Conservation (phyloP, 768 basidiomycete species). For the Pulveroboletus sp. region DNA sequence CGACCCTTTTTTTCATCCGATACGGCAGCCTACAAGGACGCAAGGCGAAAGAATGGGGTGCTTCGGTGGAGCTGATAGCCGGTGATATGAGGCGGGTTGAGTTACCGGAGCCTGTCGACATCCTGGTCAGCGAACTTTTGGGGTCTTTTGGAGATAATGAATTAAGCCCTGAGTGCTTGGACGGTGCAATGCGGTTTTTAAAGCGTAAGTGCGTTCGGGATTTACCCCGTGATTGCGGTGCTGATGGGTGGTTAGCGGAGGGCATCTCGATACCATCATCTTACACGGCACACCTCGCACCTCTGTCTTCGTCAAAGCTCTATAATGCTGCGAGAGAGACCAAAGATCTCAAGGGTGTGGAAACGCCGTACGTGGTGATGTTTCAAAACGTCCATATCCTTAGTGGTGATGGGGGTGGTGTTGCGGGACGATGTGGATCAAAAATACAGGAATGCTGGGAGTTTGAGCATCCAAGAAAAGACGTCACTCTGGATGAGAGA, state of each 20-base stretch:
- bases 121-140: constrained; percentile 91
- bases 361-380: constrained; percentile 99
- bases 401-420: constrained; percentile 67
- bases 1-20: constrained; percentile 13
- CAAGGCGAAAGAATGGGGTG: constrained; percentile 79
- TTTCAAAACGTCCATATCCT: constrained; percentile 91
- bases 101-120: constrained; percentile 86
- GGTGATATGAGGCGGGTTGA: constrained; percentile 91
- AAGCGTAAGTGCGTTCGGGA: constrained; percentile 55
- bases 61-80: constrained; percentile 76
- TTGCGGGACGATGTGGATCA: constrained; percentile 69
- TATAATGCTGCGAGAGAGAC: constrained; percentile 74
- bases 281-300: constrained; percentile 93
- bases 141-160: constrained; percentile 99
- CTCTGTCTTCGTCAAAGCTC: constrained; percentile 90
- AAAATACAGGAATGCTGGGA: constrained; percentile 96
- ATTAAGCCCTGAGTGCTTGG: constrained; percentile 95
- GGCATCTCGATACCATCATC: constrained; percentile 97
- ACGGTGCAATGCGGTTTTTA: constrained; percentile 91
- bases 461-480: constrained; percentile 89
- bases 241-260: constrained; percentile 51
- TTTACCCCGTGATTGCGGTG: neutral
- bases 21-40: constrained; percentile 74
- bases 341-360: constrained; percentile 70
- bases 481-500: constrained; percentile 67